Evolutionary conservation across 352 stramenopile genomes (phyloP), one percentile per base, ranked within the genome.

Genomic region (Phytophthora podocarpi): DNA sequence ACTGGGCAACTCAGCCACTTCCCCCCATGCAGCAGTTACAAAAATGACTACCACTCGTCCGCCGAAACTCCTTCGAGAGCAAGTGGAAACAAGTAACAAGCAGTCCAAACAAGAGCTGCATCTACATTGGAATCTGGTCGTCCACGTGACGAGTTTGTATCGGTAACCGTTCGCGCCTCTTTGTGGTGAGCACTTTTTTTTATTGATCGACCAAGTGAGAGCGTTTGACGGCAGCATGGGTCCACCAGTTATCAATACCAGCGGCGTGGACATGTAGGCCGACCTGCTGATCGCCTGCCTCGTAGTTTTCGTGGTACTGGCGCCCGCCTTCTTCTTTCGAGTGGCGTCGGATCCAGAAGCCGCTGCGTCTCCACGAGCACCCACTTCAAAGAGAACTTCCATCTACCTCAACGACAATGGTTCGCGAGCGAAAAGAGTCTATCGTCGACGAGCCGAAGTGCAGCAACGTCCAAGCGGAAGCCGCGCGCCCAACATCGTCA

Each of bases 301-400:
- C 32, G 77, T 87, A 48, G 72, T 90, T 59, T 76, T 90, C 56
- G 70, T 89, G 48, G 76, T 92, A 47, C 70, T 92, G 51, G 78
- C 72, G 52, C 80, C 83, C 4, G 72, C 80, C 9, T 78, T 77
- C 64, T 70, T 85, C 31, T 92, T 90, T 71, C 71, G 70, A 20
- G 64, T 34, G 39, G 36, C 54, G 12, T 21, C 21, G 20, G 34
- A 53, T 5, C 10, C 35, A 6, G 27, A 48, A 15, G 15, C 46
- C 23, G 27, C 15, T 9, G 41, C 24, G 32, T 41, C 55, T 4
- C 15, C 43, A 7, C 27, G n/a, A n/a, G n/a, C n/a, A n/a, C n/a
- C n/a, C n/a, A n/a, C 42, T 15, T 11, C 49, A n/a, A 23, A 47
- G 23, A 51, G 23, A 53, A 1, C 39, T 2, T 51, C 42, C 13